phyloP scores from a whole-genome alignment of 345 rosid species.

The Triadica sebifera region DNA sequence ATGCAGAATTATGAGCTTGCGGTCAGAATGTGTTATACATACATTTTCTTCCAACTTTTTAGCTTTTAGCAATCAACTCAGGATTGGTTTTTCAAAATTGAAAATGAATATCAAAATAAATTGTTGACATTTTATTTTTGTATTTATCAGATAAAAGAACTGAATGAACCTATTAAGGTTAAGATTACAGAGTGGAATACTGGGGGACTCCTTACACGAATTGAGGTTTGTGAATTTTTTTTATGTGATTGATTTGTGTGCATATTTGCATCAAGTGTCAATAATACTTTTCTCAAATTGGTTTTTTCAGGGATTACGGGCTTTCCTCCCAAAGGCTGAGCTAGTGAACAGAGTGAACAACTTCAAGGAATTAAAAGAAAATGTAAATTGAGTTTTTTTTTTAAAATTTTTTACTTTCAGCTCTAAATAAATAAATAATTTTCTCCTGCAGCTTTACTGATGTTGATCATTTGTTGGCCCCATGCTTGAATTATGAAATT shows the following conservation, averaged over 20 bases:
- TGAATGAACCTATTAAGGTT: constrained; percentile 78
- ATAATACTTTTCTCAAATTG: constrained; percentile 12
- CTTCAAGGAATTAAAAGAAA: constrained; percentile 85
- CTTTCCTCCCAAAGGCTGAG: constrained; percentile 82
- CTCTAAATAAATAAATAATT: not conserved
- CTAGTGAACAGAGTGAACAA: constrained; percentile 66
- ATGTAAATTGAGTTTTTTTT: constrained; percentile 41
- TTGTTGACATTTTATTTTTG: constrained; percentile 16
- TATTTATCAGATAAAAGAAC: constrained; percentile 63
- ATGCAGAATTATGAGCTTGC: no score
- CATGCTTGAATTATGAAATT: not conserved
- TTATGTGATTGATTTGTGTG: constrained; percentile 1
- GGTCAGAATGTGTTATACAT: not conserved
- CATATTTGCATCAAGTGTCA: not conserved
- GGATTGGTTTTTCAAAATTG: not conserved
- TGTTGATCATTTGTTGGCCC: not conserved
- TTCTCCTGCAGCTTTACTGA: no score
- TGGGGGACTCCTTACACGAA: constrained; percentile 80
- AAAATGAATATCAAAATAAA: constrained; percentile 8
- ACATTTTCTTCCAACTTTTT: not conserved
- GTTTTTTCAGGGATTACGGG: constrained; percentile 70
- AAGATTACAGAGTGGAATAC: constrained; percentile 86
- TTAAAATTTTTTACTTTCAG: constrained; percentile 11
- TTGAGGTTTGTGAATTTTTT: constrained; percentile 53
- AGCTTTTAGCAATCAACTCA: not conserved